Conservation (phyloP, 2,329 filamentous ascomycete species). For the Dryadomyces quercivorus region DNA sequence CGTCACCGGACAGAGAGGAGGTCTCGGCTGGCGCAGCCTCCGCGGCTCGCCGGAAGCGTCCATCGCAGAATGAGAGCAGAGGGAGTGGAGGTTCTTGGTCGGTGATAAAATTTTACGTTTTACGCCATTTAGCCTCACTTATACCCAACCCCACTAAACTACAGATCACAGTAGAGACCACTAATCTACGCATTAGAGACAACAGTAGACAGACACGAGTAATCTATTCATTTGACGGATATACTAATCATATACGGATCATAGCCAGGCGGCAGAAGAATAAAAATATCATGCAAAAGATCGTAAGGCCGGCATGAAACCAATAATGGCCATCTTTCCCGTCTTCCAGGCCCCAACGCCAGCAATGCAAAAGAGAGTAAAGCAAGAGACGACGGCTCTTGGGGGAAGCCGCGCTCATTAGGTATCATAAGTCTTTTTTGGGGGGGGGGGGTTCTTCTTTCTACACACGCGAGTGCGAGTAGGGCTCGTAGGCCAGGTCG, state of each 20-base stretch:
- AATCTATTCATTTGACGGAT: background rate
- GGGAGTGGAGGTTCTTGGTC: too few relatives aligned
- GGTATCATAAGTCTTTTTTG: too few relatives aligned
- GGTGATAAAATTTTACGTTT: too few relatives aligned
- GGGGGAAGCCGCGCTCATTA: too few relatives aligned
- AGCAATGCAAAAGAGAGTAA: background rate
- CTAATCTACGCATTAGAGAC: too few relatives aligned
- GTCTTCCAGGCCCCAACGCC: background rate
- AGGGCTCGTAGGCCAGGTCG: conserved; percentile 52
- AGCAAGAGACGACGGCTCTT: too few relatives aligned
- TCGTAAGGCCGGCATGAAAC: background rate
- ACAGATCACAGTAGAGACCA: too few relatives aligned
- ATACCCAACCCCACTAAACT: background rate
- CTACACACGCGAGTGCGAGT: conserved; percentile 42
- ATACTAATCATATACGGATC: background rate
- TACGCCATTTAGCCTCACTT: background rate
- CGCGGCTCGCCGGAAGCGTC: too few relatives aligned
- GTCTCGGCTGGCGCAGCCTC: conserved; percentile 1
- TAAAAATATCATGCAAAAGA: background rate
- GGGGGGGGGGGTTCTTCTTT: too few relatives aligned
- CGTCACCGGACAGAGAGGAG: conserved; percentile 42
- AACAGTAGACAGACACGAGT: too few relatives aligned
- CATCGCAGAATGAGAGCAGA: too few relatives aligned
- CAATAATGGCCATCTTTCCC: background rate
- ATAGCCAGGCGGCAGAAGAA: too few relatives aligned